A percentile compares a stretch with the other conserved stretches of the same genome.
phyloP scores from a whole-genome alignment of 108 stramenopile species.

The Skeletonema tropicum region DNA sequence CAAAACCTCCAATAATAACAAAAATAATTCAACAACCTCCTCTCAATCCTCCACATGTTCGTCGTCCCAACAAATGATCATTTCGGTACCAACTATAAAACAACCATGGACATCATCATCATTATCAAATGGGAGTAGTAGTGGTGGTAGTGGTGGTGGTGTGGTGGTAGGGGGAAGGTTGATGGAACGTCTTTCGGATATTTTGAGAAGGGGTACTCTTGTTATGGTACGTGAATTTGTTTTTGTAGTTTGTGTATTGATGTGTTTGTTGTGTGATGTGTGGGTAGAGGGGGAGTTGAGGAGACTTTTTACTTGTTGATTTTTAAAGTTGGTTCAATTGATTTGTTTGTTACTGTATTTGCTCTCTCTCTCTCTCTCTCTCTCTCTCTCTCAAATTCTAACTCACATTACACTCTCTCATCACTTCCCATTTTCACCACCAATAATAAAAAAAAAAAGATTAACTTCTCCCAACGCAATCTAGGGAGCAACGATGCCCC shows the following conservation, averaged over 20 bases:
- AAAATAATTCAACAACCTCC: too few species aligned
- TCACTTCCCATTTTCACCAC: too few species aligned
- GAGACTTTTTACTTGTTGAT: not conserved
- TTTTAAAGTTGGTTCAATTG: not conserved
- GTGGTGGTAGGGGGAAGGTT: not conserved
- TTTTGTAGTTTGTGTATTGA: too few species aligned
- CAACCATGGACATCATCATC: too few species aligned
- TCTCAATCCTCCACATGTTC: too few species aligned
- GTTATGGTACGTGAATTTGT: slow-evolving; percentile 30
- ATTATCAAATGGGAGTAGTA: not conserved
- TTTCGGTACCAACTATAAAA: too few species aligned
- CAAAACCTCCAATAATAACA: too few species aligned
- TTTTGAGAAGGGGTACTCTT: slow-evolving; percentile 33
- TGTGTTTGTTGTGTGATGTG: not conserved
- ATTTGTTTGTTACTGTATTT: too few species aligned
- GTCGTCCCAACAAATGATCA: too few species aligned
- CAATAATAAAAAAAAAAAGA: slow-evolving; percentile 50
- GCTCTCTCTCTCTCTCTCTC: not conserved
- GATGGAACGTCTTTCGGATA: slow-evolving; percentile 11
- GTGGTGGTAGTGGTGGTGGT: not conserved
- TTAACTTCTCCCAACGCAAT: slow-evolving; percentile 75
- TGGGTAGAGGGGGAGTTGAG: not conserved
- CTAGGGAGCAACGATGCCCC: slow-evolving; percentile 55
- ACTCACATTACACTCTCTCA: too few species aligned
- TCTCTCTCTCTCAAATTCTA: too few species aligned